These are phyloP conservation scores for Phytophthora hibernalis DNA, from an alignment of 352 stramenopile genomes.

Conservation along the genomic window DNA sequence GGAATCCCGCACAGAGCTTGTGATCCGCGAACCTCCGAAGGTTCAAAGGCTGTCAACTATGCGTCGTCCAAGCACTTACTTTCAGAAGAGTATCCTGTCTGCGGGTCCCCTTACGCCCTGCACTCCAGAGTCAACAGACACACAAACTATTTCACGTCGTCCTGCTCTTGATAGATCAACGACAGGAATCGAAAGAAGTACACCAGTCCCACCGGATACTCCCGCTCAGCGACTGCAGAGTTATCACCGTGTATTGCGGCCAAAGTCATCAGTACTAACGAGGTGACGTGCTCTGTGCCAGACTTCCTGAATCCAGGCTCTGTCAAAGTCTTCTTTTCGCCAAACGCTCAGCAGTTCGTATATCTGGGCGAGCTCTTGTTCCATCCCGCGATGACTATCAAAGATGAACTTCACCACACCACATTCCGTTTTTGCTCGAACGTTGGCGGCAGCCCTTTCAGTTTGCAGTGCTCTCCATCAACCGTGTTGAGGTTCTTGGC, in stretches of 20 bases:
- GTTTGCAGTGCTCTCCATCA: conserved; percentile 60
- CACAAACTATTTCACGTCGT: conserved; percentile 1
- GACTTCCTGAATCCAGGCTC: conserved; percentile 53
- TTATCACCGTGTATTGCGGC: conserved; percentile 55
- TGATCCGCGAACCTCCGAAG: conserved; percentile 48
- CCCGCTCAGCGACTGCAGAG: conserved; percentile 1
- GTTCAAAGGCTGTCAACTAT: conserved; percentile 55
- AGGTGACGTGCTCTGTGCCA: conserved; percentile 61
- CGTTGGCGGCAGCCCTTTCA: conserved; percentile 63
- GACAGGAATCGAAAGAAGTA: conserved; percentile 3
- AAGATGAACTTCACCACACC: conserved; percentile 43
- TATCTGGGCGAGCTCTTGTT: conserved; percentile 63
- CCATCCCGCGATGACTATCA: conserved; percentile 59
- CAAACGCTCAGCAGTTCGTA: conserved; percentile 80
- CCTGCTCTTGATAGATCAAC: conserved; percentile 4
- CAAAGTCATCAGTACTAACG: conserved; percentile 52
- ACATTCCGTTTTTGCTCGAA: conserved; percentile 69
- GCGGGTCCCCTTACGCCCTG: conserved; percentile 12
- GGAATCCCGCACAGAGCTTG: conserved; percentile 42
- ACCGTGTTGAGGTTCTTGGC: conserved; percentile 56
- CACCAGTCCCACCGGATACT: conserved; percentile 5
- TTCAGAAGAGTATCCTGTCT: conserved; percentile 64
- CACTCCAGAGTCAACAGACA: conserved; percentile 5
- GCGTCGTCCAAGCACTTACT: conserved; percentile 54
- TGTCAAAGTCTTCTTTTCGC: conserved; percentile 66